Percentiles rank a stretch among this genome's conserved stretches.
Evolutionary conservation across 768 basidiomycete species (phyloP).

Genomic region (Boletus sp.): DNA sequence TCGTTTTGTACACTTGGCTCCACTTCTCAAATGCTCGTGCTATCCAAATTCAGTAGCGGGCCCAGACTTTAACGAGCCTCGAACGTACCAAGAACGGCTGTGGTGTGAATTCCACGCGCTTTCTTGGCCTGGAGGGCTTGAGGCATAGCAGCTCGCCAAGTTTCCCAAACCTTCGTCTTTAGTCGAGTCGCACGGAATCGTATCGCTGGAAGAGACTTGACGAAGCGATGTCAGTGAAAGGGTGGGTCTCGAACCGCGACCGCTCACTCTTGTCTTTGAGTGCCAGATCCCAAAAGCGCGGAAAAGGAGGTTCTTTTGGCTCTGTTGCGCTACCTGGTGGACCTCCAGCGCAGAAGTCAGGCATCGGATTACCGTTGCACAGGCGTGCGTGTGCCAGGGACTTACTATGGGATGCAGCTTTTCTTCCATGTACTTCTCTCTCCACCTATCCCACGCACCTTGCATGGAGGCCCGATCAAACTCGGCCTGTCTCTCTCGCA

Average conservation of each 20-base stretch:
- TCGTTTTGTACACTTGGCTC: constrained; percentile 64
- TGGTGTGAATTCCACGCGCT: constrained; percentile 61
- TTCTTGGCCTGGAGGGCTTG: constrained; percentile 59
- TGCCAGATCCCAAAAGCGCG: constrained; percentile 74
- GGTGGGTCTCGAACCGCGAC: not conserved
- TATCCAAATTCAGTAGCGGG: constrained; percentile 9
- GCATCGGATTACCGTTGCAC: not conserved
- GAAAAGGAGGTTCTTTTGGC: constrained; percentile 57
- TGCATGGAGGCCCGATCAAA: constrained; percentile 50
- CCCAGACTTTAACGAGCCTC: not conserved
- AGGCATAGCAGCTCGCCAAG: constrained; percentile 71
- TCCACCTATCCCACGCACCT: constrained; percentile 76
- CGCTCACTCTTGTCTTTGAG: constrained; percentile 63
- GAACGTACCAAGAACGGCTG: constrained; percentile 54
- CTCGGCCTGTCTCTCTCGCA: constrained; percentile 62
- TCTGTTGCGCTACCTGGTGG: constrained; percentile 49
- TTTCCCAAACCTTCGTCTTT: constrained; percentile 59
- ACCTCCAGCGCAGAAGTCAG: constrained; percentile 29
- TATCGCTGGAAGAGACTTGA: constrained; percentile 74
- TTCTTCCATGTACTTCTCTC: constrained; percentile 64
- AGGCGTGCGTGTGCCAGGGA: not conserved
- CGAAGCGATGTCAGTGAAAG: constrained; percentile 8
- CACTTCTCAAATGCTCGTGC: constrained; percentile 63
- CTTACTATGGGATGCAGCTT: constrained; percentile 63
- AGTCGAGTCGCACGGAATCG: constrained; percentile 62